These are phyloP conservation scores for Tilletia caries DNA, from an alignment of 1,284 basidiomycete genomes.

Conservation along the genomic window DNA sequence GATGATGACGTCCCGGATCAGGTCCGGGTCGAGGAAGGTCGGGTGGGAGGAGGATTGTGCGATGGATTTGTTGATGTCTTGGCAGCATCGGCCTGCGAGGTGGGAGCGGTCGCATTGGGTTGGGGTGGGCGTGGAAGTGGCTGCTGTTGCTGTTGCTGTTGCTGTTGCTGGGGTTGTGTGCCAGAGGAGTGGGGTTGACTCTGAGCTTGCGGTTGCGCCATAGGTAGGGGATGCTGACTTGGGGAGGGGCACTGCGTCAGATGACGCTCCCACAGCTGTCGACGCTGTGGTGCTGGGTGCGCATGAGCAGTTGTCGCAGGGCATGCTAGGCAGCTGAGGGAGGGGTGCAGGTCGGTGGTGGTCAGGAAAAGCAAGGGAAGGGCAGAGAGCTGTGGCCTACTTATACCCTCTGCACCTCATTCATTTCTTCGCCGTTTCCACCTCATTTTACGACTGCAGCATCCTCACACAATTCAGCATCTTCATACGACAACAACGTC, in stretches of 20 bases:
- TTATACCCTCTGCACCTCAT: too few species aligned
- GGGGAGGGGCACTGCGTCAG: conserved; percentile 2
- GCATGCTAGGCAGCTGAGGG: background rate
- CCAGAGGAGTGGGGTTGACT: conserved; percentile 7
- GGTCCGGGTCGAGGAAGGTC: conserved; percentile 71
- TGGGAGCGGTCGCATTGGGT: conserved; percentile 60
- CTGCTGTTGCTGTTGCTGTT: background rate
- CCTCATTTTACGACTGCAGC: too few species aligned
- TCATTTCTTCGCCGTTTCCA: too few species aligned
- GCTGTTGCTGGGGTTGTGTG: background rate
- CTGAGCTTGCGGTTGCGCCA: background rate
- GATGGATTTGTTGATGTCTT: conserved; percentile 72
- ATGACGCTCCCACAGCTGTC: background rate
- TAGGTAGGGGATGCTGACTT: background rate
- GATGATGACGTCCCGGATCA: conserved; percentile 77
- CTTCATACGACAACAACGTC: too few species aligned
- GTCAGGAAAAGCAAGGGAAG: background rate
- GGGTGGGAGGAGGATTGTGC: conserved; percentile 58
- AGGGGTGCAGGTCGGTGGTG: background rate
- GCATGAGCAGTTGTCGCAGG: conserved; percentile 12
- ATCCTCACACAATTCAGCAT: too few species aligned
- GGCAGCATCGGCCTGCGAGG: conserved; percentile 65
- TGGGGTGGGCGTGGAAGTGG: background rate
- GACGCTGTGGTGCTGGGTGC: background rate
- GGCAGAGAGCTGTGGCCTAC: background rate